Evolutionary conservation across 2,329 filamentous ascomycete species (phyloP).

Genomic region (Cordyceps fumosorosea): DNA sequence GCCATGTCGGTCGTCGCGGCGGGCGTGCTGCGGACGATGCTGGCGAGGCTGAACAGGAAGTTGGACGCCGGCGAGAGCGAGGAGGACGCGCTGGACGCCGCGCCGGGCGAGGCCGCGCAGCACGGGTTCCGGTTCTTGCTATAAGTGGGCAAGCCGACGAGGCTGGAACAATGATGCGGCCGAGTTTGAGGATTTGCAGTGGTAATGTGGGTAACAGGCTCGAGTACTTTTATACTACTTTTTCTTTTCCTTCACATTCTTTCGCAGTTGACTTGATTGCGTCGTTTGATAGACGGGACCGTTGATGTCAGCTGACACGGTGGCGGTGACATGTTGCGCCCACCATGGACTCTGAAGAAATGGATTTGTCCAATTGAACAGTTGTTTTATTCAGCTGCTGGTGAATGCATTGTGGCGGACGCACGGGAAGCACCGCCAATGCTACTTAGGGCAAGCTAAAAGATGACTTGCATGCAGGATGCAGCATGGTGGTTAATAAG

Average conservation of each 20-base stretch:
- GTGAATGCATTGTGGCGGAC: background rate
- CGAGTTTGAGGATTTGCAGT: background rate
- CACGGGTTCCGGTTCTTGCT: conserved; percentile 63
- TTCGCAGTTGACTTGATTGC: no score
- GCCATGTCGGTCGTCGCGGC: conserved; percentile 59
- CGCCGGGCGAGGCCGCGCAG: conserved; percentile 48
- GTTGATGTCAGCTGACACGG: background rate
- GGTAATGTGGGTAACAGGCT: background rate
- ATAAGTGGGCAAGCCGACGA: conserved; percentile 21
- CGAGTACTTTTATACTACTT: no score
- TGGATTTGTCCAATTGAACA: background rate
- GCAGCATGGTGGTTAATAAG: background rate
- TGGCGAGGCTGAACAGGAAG: conserved; percentile 62
- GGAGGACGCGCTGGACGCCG: conserved; percentile 49
- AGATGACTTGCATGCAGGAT: background rate
- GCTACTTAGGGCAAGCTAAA: background rate
- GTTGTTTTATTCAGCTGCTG: no score
- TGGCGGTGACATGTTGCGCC: background rate
- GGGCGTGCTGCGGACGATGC: conserved; percentile 53
- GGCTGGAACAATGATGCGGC: background rate
- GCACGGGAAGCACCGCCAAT: background rate
- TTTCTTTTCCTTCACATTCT: no score
- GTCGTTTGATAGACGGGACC: no score
- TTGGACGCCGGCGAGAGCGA: conserved; percentile 55
- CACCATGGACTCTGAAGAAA: background rate